These are phyloP conservation scores for Pyrenula aspistea DNA, from an alignment of 495 filamentous ascomycete species.

Conservation along the genomic window DNA sequence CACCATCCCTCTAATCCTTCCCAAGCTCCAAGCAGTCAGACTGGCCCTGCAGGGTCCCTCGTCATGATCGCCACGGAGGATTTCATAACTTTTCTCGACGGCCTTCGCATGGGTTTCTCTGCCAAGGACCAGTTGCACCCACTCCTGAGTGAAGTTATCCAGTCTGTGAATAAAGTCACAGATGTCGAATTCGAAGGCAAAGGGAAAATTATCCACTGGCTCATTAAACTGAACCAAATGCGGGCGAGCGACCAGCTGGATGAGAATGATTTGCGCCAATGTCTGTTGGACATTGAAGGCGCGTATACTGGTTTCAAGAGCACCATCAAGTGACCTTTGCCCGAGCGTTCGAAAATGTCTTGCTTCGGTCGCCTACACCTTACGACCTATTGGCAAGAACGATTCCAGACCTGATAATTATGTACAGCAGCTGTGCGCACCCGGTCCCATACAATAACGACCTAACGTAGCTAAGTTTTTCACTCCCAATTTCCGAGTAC, in stretches of 20 bases:
- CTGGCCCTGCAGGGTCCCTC: conserved; percentile 53
- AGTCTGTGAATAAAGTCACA: conserved; percentile 91
- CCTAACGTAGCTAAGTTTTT: neutral
- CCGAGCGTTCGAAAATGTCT: no score
- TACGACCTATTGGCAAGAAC: conserved; percentile 2
- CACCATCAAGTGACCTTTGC: conserved; percentile 43
- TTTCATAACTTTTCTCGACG: conserved; percentile 97
- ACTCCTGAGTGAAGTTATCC: conserved; percentile 84
- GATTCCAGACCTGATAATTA: conserved; percentile 7
- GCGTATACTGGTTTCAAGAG: conserved; percentile 88
- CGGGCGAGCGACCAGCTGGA: conserved; percentile 81
- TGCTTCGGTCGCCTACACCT: no score
- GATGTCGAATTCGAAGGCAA: conserved; percentile 85
- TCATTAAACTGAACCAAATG: conserved; percentile 96
- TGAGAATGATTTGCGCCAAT: conserved; percentile 76
- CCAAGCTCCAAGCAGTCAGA: conserved; percentile 23
- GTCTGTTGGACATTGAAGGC: conserved; percentile 78
- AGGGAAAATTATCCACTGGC: conserved; percentile 95
- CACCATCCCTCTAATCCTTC: conserved; percentile 21
- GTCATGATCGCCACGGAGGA: conserved; percentile 86
- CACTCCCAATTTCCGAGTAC: conserved; percentile 11
- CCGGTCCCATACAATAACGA: conserved; percentile 1
- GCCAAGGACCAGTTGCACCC: conserved; percentile 95
- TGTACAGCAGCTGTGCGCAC: conserved; percentile 3
- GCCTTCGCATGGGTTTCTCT: conserved; percentile 72